Base-by-base conservation (phyloP, 805 yeast species). In the Schwanniomyces sp. region DNA sequence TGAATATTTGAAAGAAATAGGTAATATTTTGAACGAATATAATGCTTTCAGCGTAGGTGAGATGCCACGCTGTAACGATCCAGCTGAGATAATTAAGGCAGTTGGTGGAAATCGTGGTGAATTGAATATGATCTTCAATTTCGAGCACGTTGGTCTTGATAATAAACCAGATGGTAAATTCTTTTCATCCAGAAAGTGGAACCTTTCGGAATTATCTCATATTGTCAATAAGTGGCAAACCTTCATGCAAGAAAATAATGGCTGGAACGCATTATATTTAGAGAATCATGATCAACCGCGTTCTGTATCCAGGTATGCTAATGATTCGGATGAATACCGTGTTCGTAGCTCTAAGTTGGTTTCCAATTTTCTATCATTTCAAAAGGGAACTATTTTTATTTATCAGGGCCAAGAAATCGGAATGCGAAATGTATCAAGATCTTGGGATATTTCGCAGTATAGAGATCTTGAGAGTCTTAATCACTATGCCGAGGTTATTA, bases 71-170 rank as follows among this genome's bases (percentile, higher is more conserved):
- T 38, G 41, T 38, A 38, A 38, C 16, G 41, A 38, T 16, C 28
- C 41, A n/a, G 28, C 9, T 17, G 41, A 28, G 47, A 26, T 50
- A 51, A 47, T 50, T 47, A 45, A 56, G 27, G 51, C 48, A 25
- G 61, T 57, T 14, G 54, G 55, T 3, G 47, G 52, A 2, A 53
- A 52, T 27, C 52, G 64, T 27, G 40, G 49, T 7, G 64, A 61
- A 49, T 46, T 61, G 24, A 50, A 47, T 36, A 61, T 54, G 58
- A 47, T 59, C 25, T 61, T 61, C 48, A 57, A 61, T 43, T 59
- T 59, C 40, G 59, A 55, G 27, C 28, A 40, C 14, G 49, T 48
- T 5, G 41, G 34, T 39, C 16, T 54, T 4, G 58, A 54, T 26
- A 18, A 28, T 38, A 52, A 47, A 10, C 18, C 37, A 8, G 30